Evolutionary conservation across 2,329 filamentous ascomycete genomes (phyloP), one percentile per base, ranked within the genome.

Genomic region (Cercospora janseana): DNA sequence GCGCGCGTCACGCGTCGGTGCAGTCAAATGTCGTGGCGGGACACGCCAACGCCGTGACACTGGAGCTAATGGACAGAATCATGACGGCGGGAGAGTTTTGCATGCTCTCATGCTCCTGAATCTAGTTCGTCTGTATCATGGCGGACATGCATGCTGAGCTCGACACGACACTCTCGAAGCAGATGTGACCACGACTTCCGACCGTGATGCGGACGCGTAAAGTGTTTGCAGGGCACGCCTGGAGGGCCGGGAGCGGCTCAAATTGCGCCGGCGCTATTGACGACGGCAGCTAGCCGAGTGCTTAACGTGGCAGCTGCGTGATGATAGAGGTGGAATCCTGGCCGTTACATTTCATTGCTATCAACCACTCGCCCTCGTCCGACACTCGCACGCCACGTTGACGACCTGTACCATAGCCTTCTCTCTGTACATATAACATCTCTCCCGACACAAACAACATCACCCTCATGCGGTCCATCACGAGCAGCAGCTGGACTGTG

Each of bases 391-490:
- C 15, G 20, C 21, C 21, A 26, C n/a, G 9, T 23, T 13, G 21
- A n/a, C 35, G 20, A 26, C 35, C 35, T 40, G 20, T 28, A 37
- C 21, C 31, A 16, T 26, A 37, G 18, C 20, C 31, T 18, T 27
- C 16, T 32, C 13, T 35, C 31, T 37, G 43, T 46, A 46, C 31
- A 46, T 37, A 46, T 35, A 24, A 13, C 28, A n/a, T 15, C 42
- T 31, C 42, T 18, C 18, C 20, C 28, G 41, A 40, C 21, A 24
- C 21, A n/a, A n/a, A n/a, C 7, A n/a, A 12, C 18, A 2, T 24
- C 29, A 32, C 43, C 55, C 57, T 57, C 55, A 62, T 59, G 58
- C 54, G 51, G 54, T 49, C 24, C 34, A 47, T 48, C 38, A 24
- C 54, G 32, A 45, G 32, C 38, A 49, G 31, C 40, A 35, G 40